Evolutionary conservation across 129 eudicot species (phyloP), one percentile per base, ranked within the genome.

Genomic region (Ambrosia trifida): DNA sequence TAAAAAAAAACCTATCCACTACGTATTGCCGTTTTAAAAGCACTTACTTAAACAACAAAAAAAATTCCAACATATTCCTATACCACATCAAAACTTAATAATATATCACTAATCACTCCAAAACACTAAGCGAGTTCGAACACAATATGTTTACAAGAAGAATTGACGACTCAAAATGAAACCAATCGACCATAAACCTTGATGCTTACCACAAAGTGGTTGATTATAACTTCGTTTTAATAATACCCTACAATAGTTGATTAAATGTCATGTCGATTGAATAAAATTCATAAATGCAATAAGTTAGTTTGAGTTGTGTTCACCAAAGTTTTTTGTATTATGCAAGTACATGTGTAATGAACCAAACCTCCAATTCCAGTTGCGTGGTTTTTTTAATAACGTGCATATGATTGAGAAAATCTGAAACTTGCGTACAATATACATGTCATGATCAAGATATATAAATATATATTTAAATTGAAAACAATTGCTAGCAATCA

Each of bases 341-440:
- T 11, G 20, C 43, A 40, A 13, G 56, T 52, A 18, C 45, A 41
- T 61, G 60, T 73, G 70, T 20, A 47, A 72, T 32, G 66, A 43
- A 53, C 32, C n/a, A 40, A 28, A 75, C 19, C 54, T 54, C 36
- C 46, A 49, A 53, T n/a, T 53, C n/a, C 18, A 6, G 41, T 66
- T 28, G 62, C 79, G 79, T 75, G 66, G 73, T 69, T 40, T 41
- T 7, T 75, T 30, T 1, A 54, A 75, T 53, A 16, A 66, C 66
- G 45, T 31, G 16, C 47, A 17, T 40, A n/a, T 51, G 69, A 73
- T 35, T 73, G 53, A 62, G 70, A 46, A 46, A 20, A 49, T 5
- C 43, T 38, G 7, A 49, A 13, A 17, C 14, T 73, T 35, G 43
- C 62, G 51, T 32, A 17, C 6, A 61, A 31, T 49, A 51, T 4